Evolutionary conservation across 805 yeast species (phyloP).

Genomic region (Pichia pseudocactophila): DNA sequence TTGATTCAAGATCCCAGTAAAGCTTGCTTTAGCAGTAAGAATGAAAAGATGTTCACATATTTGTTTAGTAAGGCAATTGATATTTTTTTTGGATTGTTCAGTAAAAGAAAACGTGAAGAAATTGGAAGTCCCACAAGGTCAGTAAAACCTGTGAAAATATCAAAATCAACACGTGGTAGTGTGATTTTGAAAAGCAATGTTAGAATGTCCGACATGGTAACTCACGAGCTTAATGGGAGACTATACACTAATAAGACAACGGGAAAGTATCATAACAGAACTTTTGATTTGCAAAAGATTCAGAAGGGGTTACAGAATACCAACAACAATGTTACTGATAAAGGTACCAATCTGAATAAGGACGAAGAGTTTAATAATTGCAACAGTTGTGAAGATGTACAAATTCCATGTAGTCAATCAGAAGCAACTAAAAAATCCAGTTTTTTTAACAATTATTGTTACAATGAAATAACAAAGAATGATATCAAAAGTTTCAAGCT

Average conservation of each 20-base stretch:
- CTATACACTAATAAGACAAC: not conserved
- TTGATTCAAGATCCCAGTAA: slow-evolving; percentile 35
- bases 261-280: not conserved
- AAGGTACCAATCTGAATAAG: too few species aligned
- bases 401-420: slow-evolving; percentile 3
- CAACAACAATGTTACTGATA: too few species aligned
- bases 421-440: slow-evolving; percentile 3
- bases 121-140: not conserved
- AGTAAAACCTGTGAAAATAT: not conserved
- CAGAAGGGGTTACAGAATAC: too few species aligned
- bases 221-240: slow-evolving; percentile 2
- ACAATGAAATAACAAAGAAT: slow-evolving; percentile 6
- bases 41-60: slow-evolving; percentile 22
- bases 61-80: slow-evolving; percentile 26
- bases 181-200: slow-evolving; percentile 4
- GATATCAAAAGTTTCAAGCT: slow-evolving; percentile 25
- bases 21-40: slow-evolving; percentile 20
- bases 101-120: not conserved
- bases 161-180: not conserved
- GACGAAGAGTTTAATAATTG: not conserved
- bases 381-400: not conserved
- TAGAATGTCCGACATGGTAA: slow-evolving; percentile 2
- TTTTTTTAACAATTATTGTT: slow-evolving; percentile 1
- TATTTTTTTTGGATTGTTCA: slow-evolving; percentile 18
- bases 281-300: not conserved